Percentiles rank a stretch among this genome's conserved stretches.
These are phyloP conservation scores for Pleodorina starrii DNA, from an alignment of 139 green algal genomes.

Conservation along the genomic window DNA sequence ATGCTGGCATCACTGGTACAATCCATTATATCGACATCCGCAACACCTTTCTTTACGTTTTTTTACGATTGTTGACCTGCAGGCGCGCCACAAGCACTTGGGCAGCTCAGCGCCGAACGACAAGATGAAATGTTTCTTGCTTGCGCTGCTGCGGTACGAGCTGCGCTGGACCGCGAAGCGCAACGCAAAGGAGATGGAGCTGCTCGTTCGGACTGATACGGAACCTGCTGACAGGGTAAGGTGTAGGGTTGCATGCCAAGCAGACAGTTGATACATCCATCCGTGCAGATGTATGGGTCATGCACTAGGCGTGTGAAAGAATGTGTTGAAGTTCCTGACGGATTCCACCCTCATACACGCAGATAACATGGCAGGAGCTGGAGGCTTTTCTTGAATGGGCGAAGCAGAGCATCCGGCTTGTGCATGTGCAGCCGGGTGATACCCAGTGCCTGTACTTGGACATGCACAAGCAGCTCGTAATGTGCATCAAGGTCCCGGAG, in stretches of 20 bases:
- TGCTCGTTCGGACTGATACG: constrained; percentile 37
- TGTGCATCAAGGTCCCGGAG: constrained; percentile 71
- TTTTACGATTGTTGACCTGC: no score
- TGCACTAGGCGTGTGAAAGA: background rate
- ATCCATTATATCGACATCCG: no score
- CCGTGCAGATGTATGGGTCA: background rate
- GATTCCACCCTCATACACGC: background rate
- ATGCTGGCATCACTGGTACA: no score
- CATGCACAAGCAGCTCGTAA: constrained; percentile 70
- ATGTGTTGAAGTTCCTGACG: background rate
- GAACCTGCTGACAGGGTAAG: constrained; percentile 46
- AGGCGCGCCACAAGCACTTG: no score
- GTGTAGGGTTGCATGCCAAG: background rate
- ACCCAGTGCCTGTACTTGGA: constrained; percentile 72
- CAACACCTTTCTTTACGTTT: no score
- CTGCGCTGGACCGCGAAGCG: constrained; percentile 49
- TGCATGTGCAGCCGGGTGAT: constrained; percentile 28
- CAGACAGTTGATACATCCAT: background rate
- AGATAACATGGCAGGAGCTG: constrained; percentile 52
- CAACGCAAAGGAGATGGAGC: constrained; percentile 32
- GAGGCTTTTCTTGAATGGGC: constrained; percentile 35
- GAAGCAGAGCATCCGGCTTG: constrained; percentile 30
- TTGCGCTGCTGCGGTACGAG: constrained; percentile 18
- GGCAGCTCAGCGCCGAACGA: no score
- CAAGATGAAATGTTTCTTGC: constrained; percentile 32